phyloP scores from a whole-genome alignment of 2,329 filamentous ascomycete genomes.

The Fusarium protoensiforme region DNA sequence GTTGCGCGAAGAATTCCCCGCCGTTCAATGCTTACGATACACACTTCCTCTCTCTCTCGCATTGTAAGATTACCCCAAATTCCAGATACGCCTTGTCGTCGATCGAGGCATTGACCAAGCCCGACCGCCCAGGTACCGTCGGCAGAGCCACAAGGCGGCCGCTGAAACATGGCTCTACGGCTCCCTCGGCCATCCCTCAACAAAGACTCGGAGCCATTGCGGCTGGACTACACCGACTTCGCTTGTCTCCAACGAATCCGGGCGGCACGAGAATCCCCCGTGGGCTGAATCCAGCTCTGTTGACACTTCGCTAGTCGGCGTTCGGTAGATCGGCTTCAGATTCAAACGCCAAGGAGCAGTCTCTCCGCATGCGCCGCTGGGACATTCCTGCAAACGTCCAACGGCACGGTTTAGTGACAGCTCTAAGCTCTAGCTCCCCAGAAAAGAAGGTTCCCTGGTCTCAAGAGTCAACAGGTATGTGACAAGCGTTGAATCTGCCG shows the following conservation, averaged over 20 bases:
- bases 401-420: slow-evolving; percentile 5
- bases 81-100: slow-evolving; percentile 22
- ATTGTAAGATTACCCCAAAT: slow-evolving; percentile 35
- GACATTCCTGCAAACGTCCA: slow-evolving; percentile 27
- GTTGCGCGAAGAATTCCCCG: slow-evolving; percentile 21
- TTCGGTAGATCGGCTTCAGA: neutral
- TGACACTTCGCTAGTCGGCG: neutral
- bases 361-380: slow-evolving; percentile 15
- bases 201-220: neutral
- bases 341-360: slow-evolving; percentile 17
- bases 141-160: neutral
- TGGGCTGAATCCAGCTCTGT: neutral
- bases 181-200: slow-evolving; percentile 27
- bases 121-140: neutral
- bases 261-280: neutral
- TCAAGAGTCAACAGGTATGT: slow-evolving; percentile 6
- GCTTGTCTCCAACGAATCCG: neutral
- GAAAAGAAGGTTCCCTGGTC: neutral
- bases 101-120: neutral
- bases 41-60: neutral
- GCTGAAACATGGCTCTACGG: slow-evolving; percentile 23
- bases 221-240: neutral
- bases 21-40: neutral
- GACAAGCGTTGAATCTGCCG: neutral
- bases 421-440: neutral